Percentiles rank a stretch among this genome's conserved stretches.
Conservation (phyloP, 2,329 filamentous ascomycete genomes). For the Diaporthe longicolla region DNA sequence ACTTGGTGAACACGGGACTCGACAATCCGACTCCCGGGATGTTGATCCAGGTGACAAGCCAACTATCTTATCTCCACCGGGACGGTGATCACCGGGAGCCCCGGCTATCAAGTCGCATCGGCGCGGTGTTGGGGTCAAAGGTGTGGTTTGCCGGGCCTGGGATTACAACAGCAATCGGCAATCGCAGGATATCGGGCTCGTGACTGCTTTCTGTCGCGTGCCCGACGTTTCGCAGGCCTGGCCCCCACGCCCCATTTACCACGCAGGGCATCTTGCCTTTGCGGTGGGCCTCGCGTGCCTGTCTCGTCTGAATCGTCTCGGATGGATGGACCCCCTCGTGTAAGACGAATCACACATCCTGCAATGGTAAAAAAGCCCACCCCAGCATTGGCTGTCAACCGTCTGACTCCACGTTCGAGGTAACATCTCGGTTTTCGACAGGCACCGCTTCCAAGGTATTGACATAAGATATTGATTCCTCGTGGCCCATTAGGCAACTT, state of each 20-base stretch:
- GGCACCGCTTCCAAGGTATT: constrained; percentile 1
- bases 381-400: constrained; percentile 5
- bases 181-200: constrained; percentile 4
- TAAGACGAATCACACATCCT: constrained; percentile 33
- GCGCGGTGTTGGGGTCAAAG: background rate
- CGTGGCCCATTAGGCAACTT: background rate
- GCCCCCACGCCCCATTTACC: constrained; percentile 6
- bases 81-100: constrained; percentile 24
- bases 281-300: constrained; percentile 10
- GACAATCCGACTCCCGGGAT: background rate
- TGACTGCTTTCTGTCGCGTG: constrained; percentile 20
- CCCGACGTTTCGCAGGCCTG: background rate
- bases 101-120: constrained; percentile 13
- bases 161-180: background rate
- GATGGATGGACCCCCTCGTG: constrained; percentile 10
- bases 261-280: constrained; percentile 13
- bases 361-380: constrained; percentile 30
- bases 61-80: constrained; percentile 34
- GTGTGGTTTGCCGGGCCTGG: constrained; percentile 7
- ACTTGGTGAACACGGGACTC: background rate
- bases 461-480: background rate
- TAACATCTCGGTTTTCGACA: constrained; percentile 6
- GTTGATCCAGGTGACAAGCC: background rate
- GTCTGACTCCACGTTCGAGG: constrained; percentile 6
- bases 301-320: constrained; percentile 34